phyloP scores from a whole-genome alignment of 108 stramenopile genomes.

The Mediolabrus comicus region DNA sequence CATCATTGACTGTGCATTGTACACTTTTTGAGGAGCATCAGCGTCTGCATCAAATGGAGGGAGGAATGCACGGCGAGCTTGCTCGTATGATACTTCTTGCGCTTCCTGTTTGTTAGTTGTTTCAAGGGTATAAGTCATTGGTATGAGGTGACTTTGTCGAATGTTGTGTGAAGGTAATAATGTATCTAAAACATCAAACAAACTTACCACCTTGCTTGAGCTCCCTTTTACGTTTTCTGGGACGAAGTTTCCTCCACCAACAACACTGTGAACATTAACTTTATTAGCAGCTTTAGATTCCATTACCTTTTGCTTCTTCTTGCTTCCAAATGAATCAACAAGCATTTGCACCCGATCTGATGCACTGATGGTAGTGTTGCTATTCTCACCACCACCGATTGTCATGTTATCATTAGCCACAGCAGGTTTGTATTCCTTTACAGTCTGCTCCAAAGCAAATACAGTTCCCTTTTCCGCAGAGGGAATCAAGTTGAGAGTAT shows the following conservation, averaged over 20 bases:
- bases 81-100: constrained; percentile 51
- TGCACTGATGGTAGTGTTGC: constrained; percentile 7
- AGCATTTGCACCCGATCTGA: constrained; percentile 47
- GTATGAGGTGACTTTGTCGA: background rate
- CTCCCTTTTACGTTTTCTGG: constrained; percentile 47
- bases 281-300: constrained; percentile 72
- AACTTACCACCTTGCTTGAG: constrained; percentile 20
- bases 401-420: constrained; percentile 10
- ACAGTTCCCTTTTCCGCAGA: constrained; percentile 66
- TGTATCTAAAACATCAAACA: background rate
- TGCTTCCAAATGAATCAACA: constrained; percentile 75
- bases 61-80: constrained; percentile 59
- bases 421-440: constrained; percentile 51
- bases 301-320: constrained; percentile 84
- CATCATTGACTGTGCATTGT: constrained; percentile 59
- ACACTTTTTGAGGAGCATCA: constrained; percentile 56
- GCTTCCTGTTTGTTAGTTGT: constrained; percentile 25
- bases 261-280: constrained; percentile 74
- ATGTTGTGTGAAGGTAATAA: background rate
- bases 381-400: background rate
- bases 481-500: constrained; percentile 49
- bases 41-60: constrained; percentile 71
- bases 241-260: constrained; percentile 68
- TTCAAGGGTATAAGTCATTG: background rate
- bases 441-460: constrained; percentile 67